Conservation (phyloP, 106 monocot species). For the Xerophyta viscosa region DNA sequence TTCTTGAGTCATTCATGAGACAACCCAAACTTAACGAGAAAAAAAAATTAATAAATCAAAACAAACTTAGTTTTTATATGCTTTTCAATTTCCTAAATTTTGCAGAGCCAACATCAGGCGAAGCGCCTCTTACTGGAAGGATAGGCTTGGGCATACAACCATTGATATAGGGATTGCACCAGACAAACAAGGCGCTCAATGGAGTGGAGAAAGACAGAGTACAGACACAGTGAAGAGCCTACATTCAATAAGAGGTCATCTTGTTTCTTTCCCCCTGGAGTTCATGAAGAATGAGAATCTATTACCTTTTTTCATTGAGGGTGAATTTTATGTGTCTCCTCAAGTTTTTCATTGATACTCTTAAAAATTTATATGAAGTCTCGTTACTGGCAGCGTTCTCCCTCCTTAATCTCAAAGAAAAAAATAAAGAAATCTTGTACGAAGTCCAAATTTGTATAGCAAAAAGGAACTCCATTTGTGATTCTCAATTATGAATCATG, state of each 20-base stretch:
- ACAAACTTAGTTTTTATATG: neutral
- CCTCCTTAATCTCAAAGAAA: too few relatives aligned
- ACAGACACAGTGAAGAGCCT: constrained; percentile 32
- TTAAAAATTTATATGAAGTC: neutral
- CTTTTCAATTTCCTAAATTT: neutral
- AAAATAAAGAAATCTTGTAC: too few relatives aligned
- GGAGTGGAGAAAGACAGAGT: constrained; percentile 14
- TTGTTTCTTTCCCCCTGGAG: constrained; percentile 39
- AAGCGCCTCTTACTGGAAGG: constrained; percentile 23
- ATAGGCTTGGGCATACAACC: constrained; percentile 35
- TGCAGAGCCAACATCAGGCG: constrained; percentile 18
- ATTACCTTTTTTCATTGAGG: constrained; percentile 35
- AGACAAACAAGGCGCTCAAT: constrained; percentile 20
- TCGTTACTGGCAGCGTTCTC: too few relatives aligned
- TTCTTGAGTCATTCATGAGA: too few relatives aligned
- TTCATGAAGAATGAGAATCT: constrained; percentile 40
- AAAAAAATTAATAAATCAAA: too few relatives aligned
- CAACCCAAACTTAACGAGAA: too few relatives aligned
- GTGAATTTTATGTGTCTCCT: constrained; percentile 34
- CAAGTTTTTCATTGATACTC: constrained; percentile 32
- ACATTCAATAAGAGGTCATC: constrained; percentile 27
- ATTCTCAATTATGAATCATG: too few relatives aligned
- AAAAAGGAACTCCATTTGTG: too few relatives aligned
- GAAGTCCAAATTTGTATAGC: too few relatives aligned
- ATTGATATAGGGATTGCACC: constrained; percentile 41